These are phyloP conservation scores for Erodium maritimum DNA, from an alignment of 345 rosid genomes.

Conservation along the genomic window DNA sequence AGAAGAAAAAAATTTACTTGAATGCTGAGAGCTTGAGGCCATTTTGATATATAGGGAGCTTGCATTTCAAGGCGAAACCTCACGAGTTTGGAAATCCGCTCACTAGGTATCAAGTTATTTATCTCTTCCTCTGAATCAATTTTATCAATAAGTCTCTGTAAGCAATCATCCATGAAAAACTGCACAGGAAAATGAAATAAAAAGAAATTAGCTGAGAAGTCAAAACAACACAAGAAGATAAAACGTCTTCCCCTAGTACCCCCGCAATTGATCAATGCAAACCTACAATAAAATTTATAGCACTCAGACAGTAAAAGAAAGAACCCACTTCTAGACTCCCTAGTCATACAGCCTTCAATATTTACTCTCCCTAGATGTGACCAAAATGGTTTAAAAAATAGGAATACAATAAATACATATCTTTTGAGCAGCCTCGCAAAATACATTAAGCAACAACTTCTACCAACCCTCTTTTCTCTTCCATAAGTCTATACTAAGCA, in stretches of 20 bases:
- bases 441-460: neutral
- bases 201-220: constrained; percentile 3
- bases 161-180: constrained; percentile 89
- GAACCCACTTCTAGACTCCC: neutral
- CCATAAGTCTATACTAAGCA: neutral
- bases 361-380: neutral
- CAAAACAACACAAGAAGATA: neutral
- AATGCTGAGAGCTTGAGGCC: constrained; percentile 96
- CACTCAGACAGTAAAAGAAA: neutral
- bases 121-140: constrained; percentile 52
- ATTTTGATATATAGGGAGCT: constrained; percentile 75
- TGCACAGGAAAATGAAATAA: constrained; percentile 20
- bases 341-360: neutral
- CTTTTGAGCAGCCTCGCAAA: neutral
- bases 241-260: neutral
- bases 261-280: neutral
- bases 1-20: constrained; percentile 33
- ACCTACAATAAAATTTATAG: neutral
- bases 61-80: constrained; percentile 83
- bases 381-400: neutral
- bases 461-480: neutral
- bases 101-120: constrained; percentile 49
- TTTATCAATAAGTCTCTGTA: constrained; percentile 57
- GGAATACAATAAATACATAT: neutral
- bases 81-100: constrained; percentile 53